phyloP scores from a whole-genome alignment of 2,329 filamentous ascomycete genomes.

The Cryphonectria japonica region DNA sequence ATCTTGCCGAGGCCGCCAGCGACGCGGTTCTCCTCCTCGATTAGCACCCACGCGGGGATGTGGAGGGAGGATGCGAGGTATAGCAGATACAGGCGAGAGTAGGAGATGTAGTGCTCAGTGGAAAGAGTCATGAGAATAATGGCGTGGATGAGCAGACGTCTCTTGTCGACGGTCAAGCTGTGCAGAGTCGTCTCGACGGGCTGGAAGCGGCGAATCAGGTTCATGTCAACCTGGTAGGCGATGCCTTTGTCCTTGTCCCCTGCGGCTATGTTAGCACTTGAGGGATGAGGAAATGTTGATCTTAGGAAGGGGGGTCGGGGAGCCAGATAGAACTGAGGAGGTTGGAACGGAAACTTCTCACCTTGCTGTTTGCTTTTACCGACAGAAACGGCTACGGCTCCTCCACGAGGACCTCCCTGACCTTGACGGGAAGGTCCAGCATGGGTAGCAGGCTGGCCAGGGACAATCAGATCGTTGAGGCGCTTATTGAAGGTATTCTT shows the following conservation, averaged over 20 bases:
- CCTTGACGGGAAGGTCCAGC: slow-evolving; percentile 34
- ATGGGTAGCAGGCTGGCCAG: slow-evolving; percentile 42
- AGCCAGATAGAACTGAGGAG: too few species aligned
- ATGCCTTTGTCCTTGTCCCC: slow-evolving; percentile 40
- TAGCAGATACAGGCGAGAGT: slow-evolving; percentile 73
- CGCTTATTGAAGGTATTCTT: slow-evolving; percentile 70
- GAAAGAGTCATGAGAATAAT: slow-evolving; percentile 75
- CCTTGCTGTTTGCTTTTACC: slow-evolving; percentile 25
- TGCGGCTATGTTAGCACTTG: slow-evolving; percentile 28
- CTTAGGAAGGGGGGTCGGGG: slow-evolving; percentile 21
- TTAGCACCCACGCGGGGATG: slow-evolving; percentile 66
- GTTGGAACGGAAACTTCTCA: background rate
- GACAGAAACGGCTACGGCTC: slow-evolving; percentile 23
- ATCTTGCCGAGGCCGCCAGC: slow-evolving; percentile 75
- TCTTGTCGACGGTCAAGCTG: slow-evolving; percentile 61
- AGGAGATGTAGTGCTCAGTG: slow-evolving; percentile 75
- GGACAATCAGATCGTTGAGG: slow-evolving; percentile 67
- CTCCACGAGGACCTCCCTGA: slow-evolving; percentile 36
- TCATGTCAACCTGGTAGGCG: slow-evolving; percentile 44
- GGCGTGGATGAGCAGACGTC: slow-evolving; percentile 71
- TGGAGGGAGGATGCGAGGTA: slow-evolving; percentile 72
- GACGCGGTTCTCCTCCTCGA: slow-evolving; percentile 74
- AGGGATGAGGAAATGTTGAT: slow-evolving; percentile 27
- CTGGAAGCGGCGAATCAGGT: slow-evolving; percentile 57
- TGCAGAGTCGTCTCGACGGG: slow-evolving; percentile 65